Evolutionary conservation across 345 rosid species (phyloP).

Genomic region (Hypericum perforatum): DNA sequence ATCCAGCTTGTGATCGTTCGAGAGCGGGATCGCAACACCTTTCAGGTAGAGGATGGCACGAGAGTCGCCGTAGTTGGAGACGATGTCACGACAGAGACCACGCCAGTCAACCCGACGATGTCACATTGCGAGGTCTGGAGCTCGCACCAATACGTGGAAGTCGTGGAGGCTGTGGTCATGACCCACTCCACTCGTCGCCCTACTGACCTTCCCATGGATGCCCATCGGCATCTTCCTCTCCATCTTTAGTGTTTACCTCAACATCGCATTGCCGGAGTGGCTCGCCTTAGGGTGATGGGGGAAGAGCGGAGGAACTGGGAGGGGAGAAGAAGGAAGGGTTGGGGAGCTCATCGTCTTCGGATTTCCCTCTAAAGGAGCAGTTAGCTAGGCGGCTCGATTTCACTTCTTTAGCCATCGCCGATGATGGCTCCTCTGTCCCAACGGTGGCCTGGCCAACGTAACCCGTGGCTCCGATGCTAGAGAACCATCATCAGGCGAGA

Average conservation of each 20-base stretch:
- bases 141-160: constrained; percentile 50
- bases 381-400: constrained; percentile 29
- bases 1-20: constrained; percentile 33
- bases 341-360: not conserved
- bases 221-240: too few relatives aligned
- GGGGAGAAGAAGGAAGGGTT: too few relatives aligned
- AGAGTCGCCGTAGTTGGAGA: constrained; percentile 49
- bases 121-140: constrained; percentile 57
- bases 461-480: too few relatives aligned
- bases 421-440: constrained; percentile 11
- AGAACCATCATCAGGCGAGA: constrained; percentile 1
- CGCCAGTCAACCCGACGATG: constrained; percentile 23
- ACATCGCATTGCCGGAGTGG: too few relatives aligned
- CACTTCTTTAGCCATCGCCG: constrained; percentile 24
- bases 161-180: constrained; percentile 7
- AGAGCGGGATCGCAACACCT: constrained; percentile 28
- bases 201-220: too few relatives aligned
- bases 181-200: too few relatives aligned
- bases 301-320: too few relatives aligned
- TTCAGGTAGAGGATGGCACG: constrained; percentile 45
- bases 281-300: too few relatives aligned
- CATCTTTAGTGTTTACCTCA: too few relatives aligned
- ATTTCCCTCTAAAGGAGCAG: constrained; percentile 21
- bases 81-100: constrained; percentile 26
- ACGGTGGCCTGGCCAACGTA: not conserved